phyloP scores from a whole-genome alignment of 495 filamentous ascomycete genomes.

The Chaetomium tenue region DNA sequence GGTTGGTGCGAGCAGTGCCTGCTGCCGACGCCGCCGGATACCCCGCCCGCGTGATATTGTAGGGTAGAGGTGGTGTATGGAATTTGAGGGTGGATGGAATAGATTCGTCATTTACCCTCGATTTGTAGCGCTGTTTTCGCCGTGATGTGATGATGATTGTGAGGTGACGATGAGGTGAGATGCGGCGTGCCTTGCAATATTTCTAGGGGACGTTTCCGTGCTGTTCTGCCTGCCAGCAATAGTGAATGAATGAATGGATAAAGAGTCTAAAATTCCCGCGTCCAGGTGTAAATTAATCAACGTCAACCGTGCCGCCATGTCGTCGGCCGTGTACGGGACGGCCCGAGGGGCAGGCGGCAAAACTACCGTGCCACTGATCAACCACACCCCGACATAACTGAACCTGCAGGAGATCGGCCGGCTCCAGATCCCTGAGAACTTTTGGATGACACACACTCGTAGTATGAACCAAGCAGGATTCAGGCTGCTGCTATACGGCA shows the following conservation, averaged over 20 bases:
- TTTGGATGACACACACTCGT: neutral
- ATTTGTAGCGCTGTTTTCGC: too few relatives aligned
- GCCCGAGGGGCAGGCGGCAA: neutral
- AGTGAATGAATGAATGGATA: too few relatives aligned
- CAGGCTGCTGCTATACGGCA: neutral
- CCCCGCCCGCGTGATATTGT: neutral
- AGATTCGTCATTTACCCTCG: too few relatives aligned
- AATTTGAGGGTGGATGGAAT: too few relatives aligned
- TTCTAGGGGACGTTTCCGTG: too few relatives aligned
- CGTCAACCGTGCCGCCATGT: neutral
- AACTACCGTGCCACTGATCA: neutral
- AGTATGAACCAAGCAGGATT: neutral
- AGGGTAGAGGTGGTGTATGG: neutral
- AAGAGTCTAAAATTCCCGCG: neutral
- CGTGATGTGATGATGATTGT: too few relatives aligned
- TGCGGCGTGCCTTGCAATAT: too few relatives aligned
- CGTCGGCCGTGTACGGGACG: neutral
- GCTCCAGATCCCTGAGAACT: neutral
- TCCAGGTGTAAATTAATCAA: neutral
- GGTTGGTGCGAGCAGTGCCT: neutral
- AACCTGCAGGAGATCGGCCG: neutral
- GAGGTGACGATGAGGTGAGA: too few relatives aligned
- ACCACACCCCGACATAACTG: neutral
- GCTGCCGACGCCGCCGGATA: neutral
- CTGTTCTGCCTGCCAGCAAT: neutral